phyloP scores from a whole-genome alignment of 1,139 yeast species.

The Nakaseomyces glabratus region DNA sequence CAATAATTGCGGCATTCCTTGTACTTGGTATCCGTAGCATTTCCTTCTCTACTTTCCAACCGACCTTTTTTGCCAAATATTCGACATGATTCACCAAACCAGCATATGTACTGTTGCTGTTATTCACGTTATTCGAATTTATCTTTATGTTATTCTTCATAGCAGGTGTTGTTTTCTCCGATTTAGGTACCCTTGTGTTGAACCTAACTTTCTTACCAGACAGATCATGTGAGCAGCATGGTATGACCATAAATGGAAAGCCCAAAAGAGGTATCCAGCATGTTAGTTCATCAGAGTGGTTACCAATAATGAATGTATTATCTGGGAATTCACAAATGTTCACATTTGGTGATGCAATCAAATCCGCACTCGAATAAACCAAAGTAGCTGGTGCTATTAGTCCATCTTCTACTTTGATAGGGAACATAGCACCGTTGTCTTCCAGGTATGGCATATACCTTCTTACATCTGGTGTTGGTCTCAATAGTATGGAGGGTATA shows the following conservation, averaged over 20 bases:
- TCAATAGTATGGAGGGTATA: constrained; percentile 60
- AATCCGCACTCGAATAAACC: constrained; percentile 30
- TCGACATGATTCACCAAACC: constrained; percentile 80
- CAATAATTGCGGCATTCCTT: constrained; percentile 83
- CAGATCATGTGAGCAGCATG: constrained; percentile 88
- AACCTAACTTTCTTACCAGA: constrained; percentile 69
- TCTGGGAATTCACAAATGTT: constrained; percentile 58
- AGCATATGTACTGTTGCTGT: constrained; percentile 59
- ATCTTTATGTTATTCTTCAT: constrained; percentile 10
- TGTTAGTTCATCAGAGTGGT: constrained; percentile 91
- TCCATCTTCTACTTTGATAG: constrained; percentile 38
- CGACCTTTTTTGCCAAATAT: constrained; percentile 53
- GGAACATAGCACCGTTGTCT: constrained; percentile 56
- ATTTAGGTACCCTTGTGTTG: constrained; percentile 16
- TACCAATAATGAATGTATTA: constrained; percentile 79
- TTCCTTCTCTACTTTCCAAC: constrained; percentile 82
- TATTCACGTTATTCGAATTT: constrained; percentile 14
- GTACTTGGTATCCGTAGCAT: constrained; percentile 92
- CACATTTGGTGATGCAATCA: constrained; percentile 50
- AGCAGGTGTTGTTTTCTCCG: neutral
- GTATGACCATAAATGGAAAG: constrained; percentile 81
- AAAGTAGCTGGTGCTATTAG: constrained; percentile 31
- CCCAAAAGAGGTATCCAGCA: constrained; percentile 92
- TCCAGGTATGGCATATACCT: constrained; percentile 43
- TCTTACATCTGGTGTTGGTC: constrained; percentile 57